Evolutionary conservation across 108 stramenopile species (phyloP).

Genomic region (Stephanodiscus minutulus): DNA sequence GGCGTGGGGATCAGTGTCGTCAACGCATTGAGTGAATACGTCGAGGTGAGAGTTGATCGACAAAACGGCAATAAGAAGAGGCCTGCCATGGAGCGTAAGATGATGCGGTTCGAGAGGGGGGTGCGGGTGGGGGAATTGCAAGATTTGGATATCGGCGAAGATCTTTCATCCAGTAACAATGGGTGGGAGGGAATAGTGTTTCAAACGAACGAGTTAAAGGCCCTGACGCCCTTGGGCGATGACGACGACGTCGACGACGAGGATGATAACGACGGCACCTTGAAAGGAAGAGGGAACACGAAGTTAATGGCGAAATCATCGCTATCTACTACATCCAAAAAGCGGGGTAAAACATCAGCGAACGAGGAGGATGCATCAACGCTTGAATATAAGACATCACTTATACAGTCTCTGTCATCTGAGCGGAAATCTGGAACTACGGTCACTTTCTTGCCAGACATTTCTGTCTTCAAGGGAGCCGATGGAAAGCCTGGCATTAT

Average conservation of each 20-base stretch:
- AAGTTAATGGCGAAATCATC: slow-evolving; percentile 12
- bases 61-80: slow-evolving; percentile 43
- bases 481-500: slow-evolving; percentile 74
- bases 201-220: slow-evolving; percentile 22
- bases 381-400: slow-evolving; percentile 34
- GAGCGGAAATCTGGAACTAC: slow-evolving; percentile 69
- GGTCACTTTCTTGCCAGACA: slow-evolving; percentile 87
- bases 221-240: slow-evolving; percentile 10
- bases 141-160: slow-evolving; percentile 33
- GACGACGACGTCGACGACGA: slow-evolving; percentile 46
- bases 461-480: slow-evolving; percentile 89
- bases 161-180: slow-evolving; percentile 14
- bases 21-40: slow-evolving; percentile 88
- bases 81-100: slow-evolving; percentile 16
- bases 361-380: slow-evolving; percentile 27
- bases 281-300: slow-evolving; percentile 32
- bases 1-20: slow-evolving; percentile 97
- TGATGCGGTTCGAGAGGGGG: slow-evolving; percentile 83
- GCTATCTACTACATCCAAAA: neutral
- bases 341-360: neutral
- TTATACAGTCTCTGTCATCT: slow-evolving; percentile 46
- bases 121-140: slow-evolving; percentile 59
- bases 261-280: slow-evolving; percentile 19
- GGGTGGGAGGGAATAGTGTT: slow-evolving; percentile 38
- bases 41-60: slow-evolving; percentile 80